Evolutionary conservation across 192 early-diverging fungal species (phyloP), one percentile per base, ranked within the genome.

Genomic region (Neocallimastix lanati): DNA sequence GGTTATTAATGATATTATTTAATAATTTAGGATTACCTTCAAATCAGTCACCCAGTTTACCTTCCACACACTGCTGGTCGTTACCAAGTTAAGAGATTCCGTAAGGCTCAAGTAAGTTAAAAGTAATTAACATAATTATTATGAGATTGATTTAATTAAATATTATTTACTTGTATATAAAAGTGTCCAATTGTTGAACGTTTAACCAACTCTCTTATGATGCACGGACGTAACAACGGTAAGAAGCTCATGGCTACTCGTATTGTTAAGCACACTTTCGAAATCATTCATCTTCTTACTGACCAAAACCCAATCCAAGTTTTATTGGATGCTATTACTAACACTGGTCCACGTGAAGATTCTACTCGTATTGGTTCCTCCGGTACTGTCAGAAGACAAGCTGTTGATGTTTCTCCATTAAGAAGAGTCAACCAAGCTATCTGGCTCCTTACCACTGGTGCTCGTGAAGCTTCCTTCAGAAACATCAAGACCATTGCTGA

Each of bases 401-500:
- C 97, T 80, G 96, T 99, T 85, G 97, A 99, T 93, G 97, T 99
- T 79, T 99, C 97, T 80, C 96, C 97, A 76, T 91, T 99, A 82
- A 92, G 97, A 81, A 90, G 97, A 81, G 96, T 98, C 85, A 98
- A 98, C 94, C 94, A 97, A 91, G 90, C 95, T 80, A 92, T 99
- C 85, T 86, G 88, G 81, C 89, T 98, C 80, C 89, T 99, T 88
- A 98, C 95, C 89, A 97, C 92, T 77, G 97, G 96, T 82, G 93
- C 96, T 83, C 94, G 97, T 86, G 96, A 97, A 89, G 94, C 96
- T 86, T 91, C 96, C 80, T 99, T 98, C 96, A 94, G 96, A 85
- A 99, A 99, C 93, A 91, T 95, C 89, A 99, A 99, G 94, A 97
- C 96, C 85, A 96, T 99, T 90, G 96, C 96, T 82, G 97, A 99